A percentile compares a stretch with the other conserved stretches of the same genome.
These are phyloP conservation scores for Oryza officinalis DNA, from an alignment of 176 grass and related monocot genomes.

Conservation along the genomic window DNA sequence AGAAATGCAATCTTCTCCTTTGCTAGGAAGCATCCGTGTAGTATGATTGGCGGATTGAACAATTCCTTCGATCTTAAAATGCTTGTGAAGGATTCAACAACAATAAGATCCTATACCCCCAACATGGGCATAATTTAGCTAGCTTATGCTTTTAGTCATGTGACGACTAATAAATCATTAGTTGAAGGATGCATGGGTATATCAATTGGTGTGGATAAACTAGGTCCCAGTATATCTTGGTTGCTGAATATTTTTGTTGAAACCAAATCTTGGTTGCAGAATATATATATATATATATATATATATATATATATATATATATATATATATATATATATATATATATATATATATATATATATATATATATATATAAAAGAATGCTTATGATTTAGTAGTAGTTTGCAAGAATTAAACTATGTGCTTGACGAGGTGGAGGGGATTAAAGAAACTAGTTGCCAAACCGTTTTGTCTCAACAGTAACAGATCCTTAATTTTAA, in stretches of 20 bases:
- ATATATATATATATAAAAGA: no score
- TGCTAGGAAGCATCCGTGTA: background rate
- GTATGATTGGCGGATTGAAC: background rate
- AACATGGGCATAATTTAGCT: background rate
- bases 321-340: no score
- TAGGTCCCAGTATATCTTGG: background rate
- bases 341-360: no score
- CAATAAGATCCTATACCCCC: background rate
- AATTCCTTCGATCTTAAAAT: background rate
- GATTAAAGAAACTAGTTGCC: background rate
- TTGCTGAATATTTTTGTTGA: background rate
- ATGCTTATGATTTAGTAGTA: background rate
- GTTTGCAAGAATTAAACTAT: background rate
- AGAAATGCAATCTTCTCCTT: no score
- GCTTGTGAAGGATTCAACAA: background rate
- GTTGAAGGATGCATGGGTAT: background rate
- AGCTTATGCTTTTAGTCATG: background rate
- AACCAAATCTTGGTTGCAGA: background rate
- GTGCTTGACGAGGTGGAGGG: background rate
- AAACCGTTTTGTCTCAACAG: background rate
- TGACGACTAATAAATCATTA: background rate
- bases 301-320: no score
- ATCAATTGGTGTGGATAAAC: background rate
- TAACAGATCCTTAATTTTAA: no score
- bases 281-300: no score